Conservation (phyloP, 2,329 filamentous ascomycete genomes). For the Zalaria obscura region DNA sequence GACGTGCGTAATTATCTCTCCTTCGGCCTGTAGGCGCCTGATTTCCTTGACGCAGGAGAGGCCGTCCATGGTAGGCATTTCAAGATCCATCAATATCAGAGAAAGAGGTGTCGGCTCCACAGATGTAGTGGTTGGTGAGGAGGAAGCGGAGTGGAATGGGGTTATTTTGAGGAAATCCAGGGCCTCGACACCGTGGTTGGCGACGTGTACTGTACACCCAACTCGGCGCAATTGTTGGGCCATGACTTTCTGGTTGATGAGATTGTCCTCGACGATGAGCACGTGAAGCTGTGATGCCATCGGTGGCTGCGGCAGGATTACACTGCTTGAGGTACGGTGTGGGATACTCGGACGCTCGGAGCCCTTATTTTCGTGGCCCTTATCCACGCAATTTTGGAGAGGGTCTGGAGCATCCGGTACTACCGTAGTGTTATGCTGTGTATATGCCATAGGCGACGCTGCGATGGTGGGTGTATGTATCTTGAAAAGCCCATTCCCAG, state of each 20-base stretch:
- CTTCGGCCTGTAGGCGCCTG: conserved; percentile 41
- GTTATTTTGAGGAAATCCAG: conserved; percentile 12
- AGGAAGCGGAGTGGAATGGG: conserved; percentile 4
- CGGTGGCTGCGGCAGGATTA: no score
- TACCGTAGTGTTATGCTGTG: not conserved
- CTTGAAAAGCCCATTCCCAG: not conserved
- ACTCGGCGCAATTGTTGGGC: conserved; percentile 13
- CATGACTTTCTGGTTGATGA: conserved; percentile 15
- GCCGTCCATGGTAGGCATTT: conserved; percentile 70
- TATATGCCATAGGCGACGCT: not conserved
- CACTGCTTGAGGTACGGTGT: no score
- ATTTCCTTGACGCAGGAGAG: conserved; percentile 54
- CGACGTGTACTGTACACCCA: conserved; percentile 13
- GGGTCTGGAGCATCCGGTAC: not conserved
- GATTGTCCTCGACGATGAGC: conserved; percentile 16
- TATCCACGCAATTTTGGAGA: not conserved
- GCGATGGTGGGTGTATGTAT: not conserved
- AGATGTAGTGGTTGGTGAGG: not conserved
- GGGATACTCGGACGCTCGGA: no score
- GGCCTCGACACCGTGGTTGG: conserved; percentile 14
- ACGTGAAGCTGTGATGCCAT: conserved; percentile 3
- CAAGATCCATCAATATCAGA: conserved; percentile 21
- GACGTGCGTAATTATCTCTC: conserved; percentile 45
- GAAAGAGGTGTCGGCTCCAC: conserved; percentile 5
- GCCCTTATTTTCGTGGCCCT: no score